Conservation (phyloP, 495 filamentous ascomycete species). For the Penicillium cataractarum region DNA sequence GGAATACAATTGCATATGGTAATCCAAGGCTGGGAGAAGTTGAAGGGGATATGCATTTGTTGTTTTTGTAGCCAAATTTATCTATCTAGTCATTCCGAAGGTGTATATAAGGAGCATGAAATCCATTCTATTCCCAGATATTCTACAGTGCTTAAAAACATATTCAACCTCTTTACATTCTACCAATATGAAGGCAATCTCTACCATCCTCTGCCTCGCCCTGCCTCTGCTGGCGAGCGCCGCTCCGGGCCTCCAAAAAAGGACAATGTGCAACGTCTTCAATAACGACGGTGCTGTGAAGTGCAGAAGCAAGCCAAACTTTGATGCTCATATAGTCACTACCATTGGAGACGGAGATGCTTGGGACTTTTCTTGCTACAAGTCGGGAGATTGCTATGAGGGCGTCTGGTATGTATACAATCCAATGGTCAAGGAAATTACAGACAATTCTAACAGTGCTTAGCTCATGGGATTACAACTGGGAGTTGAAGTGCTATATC, state of each 20-base stretch:
- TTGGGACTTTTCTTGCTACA: conserved; percentile 6
- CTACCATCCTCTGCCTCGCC: conserved; percentile 1
- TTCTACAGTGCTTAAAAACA: not conserved
- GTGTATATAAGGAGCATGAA: not conserved
- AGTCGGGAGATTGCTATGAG: conserved; percentile 2
- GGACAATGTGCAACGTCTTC: conserved; percentile 1
- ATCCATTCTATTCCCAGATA: too few relatives aligned
- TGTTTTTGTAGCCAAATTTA: not conserved
- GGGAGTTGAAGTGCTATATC: conserved; percentile 6
- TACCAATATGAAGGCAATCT: not conserved
- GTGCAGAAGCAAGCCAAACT: conserved; percentile 1
- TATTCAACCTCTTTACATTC: not conserved
- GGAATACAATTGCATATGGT: too few relatives aligned
- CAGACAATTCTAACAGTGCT: not conserved
- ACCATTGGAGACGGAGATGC: conserved; percentile 8
- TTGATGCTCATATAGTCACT: conserved; percentile 1
- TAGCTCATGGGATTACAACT: conserved; percentile 1
- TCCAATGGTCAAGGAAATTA: not conserved
- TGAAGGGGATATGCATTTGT: not conserved
- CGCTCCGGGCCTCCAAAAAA: not conserved
- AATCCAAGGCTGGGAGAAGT: not conserved
- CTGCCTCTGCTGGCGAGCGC: conserved; percentile 1
- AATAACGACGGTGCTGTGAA: conserved; percentile 1
- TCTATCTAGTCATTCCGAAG: too few relatives aligned
- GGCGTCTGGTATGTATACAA: not conserved